Base-by-base conservation (phyloP, 2,329 filamentous ascomycete species). In the Lachnellula cervina region DNA sequence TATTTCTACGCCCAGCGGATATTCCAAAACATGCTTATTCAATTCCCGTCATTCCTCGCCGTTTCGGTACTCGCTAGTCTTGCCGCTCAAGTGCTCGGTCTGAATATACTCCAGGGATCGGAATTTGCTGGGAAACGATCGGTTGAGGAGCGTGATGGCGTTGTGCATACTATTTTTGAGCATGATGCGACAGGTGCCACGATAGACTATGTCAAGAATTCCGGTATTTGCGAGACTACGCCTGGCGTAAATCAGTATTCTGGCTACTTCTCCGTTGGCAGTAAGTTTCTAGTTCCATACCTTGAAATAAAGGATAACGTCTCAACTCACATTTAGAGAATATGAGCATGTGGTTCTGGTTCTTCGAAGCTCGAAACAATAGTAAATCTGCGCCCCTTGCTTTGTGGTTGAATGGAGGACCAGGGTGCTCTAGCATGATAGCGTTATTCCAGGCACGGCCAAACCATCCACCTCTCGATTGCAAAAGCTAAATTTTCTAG, bases 301-400 rank as follows among this genome's bases (percentile, higher is more conserved):
- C 13, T 17, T 67, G 8, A 3, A 11, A 21, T 68, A 56, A 70
- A 67, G 21, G 69, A 48, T 25, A 32, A 44, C n/a, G 32, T 40
- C 34, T 45, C 58, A 35, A 58, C 32, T 23, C 19, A 2, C 4
- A 43, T 28, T 5, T 21, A 65, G 63, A 45, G 34, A 54, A 64
- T 54, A 56, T 64, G 46, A 58, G 64, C 49, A 59, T 60, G 60
- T 67, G 64, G 61, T 65, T 66, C 46, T 68, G 82, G 80, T 86
- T 84, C 64, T 81, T 86, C 58, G 82, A 85, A 60, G 74, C 82
- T 14, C 73, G 80, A 7, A 73, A 79, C 51, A 72, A 76, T 60
- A 74, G 81, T 1, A 64, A 68, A 8, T 74, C 71, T 37, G 74
- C 75, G 9, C 76, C 76, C 2, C 62, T 76, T 4, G 71, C 72